These are phyloP conservation scores for Sclerotiophoma versabilis DNA, from an alignment of 2,329 filamentous ascomycete species.

Conservation along the genomic window DNA sequence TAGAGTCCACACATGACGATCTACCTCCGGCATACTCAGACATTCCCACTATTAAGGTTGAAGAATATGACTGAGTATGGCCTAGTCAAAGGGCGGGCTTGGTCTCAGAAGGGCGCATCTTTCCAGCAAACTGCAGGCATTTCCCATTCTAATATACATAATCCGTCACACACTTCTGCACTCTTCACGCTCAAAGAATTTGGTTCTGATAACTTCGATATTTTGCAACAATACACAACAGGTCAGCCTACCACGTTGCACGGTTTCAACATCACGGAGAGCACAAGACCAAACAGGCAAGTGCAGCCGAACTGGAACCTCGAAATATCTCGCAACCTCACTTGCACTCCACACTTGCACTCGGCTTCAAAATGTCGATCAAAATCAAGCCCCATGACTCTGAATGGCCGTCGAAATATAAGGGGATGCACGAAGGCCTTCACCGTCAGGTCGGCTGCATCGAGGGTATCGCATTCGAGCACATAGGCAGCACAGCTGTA, in stretches of 20 bases:
- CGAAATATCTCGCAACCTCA: too few species aligned
- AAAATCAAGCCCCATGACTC: conserved; percentile 37
- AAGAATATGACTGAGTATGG: conserved; percentile 25
- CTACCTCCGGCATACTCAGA: conserved; percentile 29
- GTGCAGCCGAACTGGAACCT: conserved; percentile 10
- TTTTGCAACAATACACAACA: neutral
- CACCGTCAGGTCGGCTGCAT: conserved; percentile 22
- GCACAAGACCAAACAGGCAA: conserved; percentile 8
- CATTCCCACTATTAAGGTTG: conserved; percentile 30
- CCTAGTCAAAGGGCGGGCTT: conserved; percentile 1
- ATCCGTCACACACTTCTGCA: neutral
- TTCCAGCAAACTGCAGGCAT: neutral
- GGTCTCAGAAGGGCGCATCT: neutral
- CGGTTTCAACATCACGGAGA: neutral
- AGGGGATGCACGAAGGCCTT: conserved; percentile 27
- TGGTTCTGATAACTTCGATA: neutral
- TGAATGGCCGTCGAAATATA: conserved; percentile 39
- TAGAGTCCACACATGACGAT: conserved; percentile 23
- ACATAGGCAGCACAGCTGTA: conserved; percentile 50
- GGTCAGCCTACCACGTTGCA: neutral
- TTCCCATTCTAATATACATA: neutral
- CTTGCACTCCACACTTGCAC: neutral
- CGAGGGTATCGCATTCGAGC: conserved; percentile 40
- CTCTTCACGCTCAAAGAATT: neutral
- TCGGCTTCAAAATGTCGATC: neutral